These are phyloP conservation scores for Nepenthes gracilis DNA, from an alignment of 148 eudicot genomes.

Conservation along the genomic window DNA sequence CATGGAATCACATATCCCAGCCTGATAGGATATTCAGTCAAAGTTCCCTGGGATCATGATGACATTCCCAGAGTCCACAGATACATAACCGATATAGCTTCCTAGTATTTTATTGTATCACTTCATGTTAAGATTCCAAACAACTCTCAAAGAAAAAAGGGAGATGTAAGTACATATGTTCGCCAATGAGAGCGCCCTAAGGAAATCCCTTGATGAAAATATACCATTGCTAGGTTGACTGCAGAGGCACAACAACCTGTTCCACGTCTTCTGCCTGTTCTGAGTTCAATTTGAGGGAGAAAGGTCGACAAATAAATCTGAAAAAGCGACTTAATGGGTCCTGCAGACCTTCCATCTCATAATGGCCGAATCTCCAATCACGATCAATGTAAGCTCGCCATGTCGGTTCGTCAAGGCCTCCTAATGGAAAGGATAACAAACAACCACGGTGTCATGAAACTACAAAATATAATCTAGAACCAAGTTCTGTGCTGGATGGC, in stretches of 20 bases:
- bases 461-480: neutral
- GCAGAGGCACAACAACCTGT: too few species aligned
- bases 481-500: neutral
- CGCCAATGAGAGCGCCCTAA: neutral
- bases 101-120: too few species aligned
- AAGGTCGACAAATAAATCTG: constrained; percentile 39
- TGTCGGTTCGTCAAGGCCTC: constrained; percentile 91
- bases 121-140: too few species aligned
- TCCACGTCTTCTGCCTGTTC: too few species aligned
- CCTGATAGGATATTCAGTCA: too few species aligned
- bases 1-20: too few species aligned
- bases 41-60: too few species aligned
- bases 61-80: too few species aligned
- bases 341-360: constrained; percentile 90
- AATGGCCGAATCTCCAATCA: constrained; percentile 97
- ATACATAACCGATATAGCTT: too few species aligned
- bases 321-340: constrained; percentile 78
- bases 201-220: neutral
- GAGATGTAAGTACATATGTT: too few species aligned
- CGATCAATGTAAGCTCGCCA: constrained; percentile 56
- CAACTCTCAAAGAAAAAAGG: too few species aligned
- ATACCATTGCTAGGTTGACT: neutral
- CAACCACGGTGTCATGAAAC: neutral
- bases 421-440: constrained; percentile 19
- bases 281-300: constrained; percentile 20